These are phyloP conservation scores for Rhizoclosmatium globosum DNA, from an alignment of 192 early-diverging fungal species.

Conservation along the genomic window DNA sequence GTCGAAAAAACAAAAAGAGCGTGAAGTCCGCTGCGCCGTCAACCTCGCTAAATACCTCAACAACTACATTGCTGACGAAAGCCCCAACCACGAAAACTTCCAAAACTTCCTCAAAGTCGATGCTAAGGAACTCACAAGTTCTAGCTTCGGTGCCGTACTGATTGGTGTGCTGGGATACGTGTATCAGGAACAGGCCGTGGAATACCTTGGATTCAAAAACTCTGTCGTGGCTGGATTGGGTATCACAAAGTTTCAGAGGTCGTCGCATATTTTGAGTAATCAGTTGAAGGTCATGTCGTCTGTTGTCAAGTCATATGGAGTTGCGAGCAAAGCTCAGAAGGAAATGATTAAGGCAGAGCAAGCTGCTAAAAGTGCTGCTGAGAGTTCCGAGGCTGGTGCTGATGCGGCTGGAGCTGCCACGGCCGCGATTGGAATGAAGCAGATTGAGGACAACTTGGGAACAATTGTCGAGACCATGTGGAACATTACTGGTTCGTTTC, in stretches of 20 bases:
- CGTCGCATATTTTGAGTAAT: conserved; percentile 38
- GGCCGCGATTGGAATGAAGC: conserved; percentile 27
- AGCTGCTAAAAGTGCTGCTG: background rate
- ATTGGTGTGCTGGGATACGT: conserved; percentile 52
- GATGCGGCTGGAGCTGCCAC: conserved; percentile 22
- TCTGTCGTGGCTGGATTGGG: conserved; percentile 42
- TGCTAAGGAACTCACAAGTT: conserved; percentile 40
- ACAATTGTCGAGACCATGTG: conserved; percentile 46
- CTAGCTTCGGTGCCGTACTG: conserved; percentile 43
- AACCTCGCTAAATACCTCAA: conserved; percentile 43
- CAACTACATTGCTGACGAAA: conserved; percentile 40
- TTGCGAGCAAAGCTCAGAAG: conserved; percentile 43
- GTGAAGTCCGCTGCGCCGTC: conserved; percentile 46
- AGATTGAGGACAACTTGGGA: conserved; percentile 35
- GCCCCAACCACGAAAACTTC: conserved; percentile 36
- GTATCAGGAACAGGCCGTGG: conserved; percentile 42
- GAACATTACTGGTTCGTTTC: conserved; percentile 34
- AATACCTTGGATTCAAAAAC: conserved; percentile 43
- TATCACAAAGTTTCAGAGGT: conserved; percentile 30
- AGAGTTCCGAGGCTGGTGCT: background rate
- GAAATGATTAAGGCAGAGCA: conserved; percentile 31
- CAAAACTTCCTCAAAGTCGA: conserved; percentile 32
- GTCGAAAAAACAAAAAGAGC: conserved; percentile 41
- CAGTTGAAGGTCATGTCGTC: conserved; percentile 34
- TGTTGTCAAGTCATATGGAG: conserved; percentile 42